Percentiles rank a stretch among this genome's conserved stretches.
These are phyloP conservation scores for Aurinia saxatilis DNA, from an alignment of 345 rosid genomes.

Conservation along the genomic window DNA sequence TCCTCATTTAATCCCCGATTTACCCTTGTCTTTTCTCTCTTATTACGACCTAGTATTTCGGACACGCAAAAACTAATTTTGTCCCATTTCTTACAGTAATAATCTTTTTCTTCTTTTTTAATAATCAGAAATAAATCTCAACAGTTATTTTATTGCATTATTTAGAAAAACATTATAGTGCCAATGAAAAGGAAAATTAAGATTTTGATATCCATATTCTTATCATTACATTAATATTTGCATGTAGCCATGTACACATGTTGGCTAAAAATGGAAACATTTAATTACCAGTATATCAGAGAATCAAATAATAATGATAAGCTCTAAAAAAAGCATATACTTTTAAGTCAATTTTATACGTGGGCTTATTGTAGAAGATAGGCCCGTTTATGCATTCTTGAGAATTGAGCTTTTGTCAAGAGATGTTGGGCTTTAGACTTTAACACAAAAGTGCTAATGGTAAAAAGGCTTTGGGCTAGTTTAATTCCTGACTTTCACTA, in stretches of 20 bases:
- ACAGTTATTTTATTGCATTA: neutral
- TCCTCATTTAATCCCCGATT: neutral
- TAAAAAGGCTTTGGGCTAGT: neutral
- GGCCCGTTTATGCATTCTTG: neutral
- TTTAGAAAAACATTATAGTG: neutral
- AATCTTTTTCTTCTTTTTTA: neutral
- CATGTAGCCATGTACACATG: neutral
- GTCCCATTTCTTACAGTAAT: constrained; percentile 15
- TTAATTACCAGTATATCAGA: neutral
- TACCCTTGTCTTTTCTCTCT: constrained; percentile 4
- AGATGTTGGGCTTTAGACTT: neutral
- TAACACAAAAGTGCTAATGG: too few relatives aligned
- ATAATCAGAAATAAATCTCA: too few relatives aligned
- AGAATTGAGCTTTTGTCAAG: neutral
- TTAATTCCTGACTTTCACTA: too few relatives aligned
- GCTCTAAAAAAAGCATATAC: neutral
- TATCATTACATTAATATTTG: neutral
- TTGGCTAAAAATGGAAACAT: neutral
- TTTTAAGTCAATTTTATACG: too few relatives aligned
- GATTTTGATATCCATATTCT: neutral
- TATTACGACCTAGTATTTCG: constrained; percentile 20
- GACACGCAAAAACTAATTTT: constrained; percentile 25
- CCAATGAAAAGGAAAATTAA: neutral
- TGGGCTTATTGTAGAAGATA: neutral
- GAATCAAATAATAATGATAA: neutral